phyloP scores from a whole-genome alignment of 139 green algal species.

The Chlorella sp. region DNA sequence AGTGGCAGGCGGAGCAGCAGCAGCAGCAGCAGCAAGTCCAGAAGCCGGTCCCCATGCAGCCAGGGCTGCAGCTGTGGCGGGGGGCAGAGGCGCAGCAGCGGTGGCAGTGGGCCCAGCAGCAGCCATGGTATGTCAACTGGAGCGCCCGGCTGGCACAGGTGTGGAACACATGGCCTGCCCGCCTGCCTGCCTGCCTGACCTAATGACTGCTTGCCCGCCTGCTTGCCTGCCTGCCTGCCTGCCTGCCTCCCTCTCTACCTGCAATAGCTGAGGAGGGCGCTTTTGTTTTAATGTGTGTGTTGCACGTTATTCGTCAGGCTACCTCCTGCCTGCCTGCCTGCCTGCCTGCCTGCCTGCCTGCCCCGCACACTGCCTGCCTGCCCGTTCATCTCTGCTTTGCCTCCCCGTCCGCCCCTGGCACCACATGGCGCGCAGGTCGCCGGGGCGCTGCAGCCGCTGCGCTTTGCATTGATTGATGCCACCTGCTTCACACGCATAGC shows the following conservation, averaged over 20 bases:
- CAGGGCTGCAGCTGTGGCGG: not conserved
- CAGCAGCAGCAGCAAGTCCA: not conserved
- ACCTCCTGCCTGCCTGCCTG: not conserved
- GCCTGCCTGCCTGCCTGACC: not conserved
- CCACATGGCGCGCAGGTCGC: not conserved
- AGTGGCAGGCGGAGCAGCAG: not conserved
- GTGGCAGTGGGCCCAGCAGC: not conserved
- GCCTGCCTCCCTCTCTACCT: not conserved
- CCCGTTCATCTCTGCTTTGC: no score
- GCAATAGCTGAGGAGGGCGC: no score
- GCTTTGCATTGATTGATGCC: not conserved
- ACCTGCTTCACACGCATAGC: not conserved
- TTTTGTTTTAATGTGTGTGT: no score
- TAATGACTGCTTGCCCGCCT: no score
- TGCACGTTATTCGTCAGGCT: no score
- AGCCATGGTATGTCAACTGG: constrained; percentile 13
- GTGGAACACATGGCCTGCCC: not conserved
- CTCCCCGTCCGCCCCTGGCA: not conserved
- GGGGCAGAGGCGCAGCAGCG: not conserved
- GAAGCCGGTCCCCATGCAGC: no score
- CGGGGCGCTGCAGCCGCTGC: not conserved
- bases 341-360: not conserved
- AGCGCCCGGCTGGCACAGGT: not conserved
- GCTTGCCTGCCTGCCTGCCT: not conserved
- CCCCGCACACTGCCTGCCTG: not conserved